A percentile compares a stretch with the other conserved stretches of the same genome.
Evolutionary conservation across 345 rosid genomes (phyloP).

Genomic region (Murraya paniculata): DNA sequence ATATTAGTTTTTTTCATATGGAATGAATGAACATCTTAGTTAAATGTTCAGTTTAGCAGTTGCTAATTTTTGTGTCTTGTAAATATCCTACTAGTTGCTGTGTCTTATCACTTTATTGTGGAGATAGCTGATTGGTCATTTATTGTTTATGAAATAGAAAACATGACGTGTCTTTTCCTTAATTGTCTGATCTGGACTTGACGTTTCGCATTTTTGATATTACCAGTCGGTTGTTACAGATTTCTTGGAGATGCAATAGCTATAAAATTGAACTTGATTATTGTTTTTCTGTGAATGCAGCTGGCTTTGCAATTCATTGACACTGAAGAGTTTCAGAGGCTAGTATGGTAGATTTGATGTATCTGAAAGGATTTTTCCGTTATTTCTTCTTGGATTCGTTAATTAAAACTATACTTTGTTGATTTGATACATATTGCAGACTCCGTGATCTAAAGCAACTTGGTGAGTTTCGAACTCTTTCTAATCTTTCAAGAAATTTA

Average conservation of each 20-base stretch:
- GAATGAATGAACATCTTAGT: neutral
- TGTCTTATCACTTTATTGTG: neutral
- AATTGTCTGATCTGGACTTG: neutral
- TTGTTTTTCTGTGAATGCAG: conserved; percentile 29
- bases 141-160: neutral
- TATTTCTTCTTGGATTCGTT: neutral
- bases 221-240: neutral
- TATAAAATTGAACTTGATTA: neutral
- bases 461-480: conserved; percentile 36
- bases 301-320: conserved; percentile 56
- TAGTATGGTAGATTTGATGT: conserved; percentile 14
- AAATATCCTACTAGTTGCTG: neutral
- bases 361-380: neutral
- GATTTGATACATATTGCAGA: conserved; percentile 35
- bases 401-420: neutral
- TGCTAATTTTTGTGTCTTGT: neutral
- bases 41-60: neutral
- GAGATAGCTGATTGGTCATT: neutral
- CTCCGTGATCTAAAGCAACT: conserved; percentile 76
- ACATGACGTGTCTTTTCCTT: neutral
- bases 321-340: conserved; percentile 74
- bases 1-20: neutral
- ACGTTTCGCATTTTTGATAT: neutral
- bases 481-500: neutral
- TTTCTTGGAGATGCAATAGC: neutral